Conservation (phyloP, 805 yeast genomes). For the Saccharomycopsis malanga region DNA sequence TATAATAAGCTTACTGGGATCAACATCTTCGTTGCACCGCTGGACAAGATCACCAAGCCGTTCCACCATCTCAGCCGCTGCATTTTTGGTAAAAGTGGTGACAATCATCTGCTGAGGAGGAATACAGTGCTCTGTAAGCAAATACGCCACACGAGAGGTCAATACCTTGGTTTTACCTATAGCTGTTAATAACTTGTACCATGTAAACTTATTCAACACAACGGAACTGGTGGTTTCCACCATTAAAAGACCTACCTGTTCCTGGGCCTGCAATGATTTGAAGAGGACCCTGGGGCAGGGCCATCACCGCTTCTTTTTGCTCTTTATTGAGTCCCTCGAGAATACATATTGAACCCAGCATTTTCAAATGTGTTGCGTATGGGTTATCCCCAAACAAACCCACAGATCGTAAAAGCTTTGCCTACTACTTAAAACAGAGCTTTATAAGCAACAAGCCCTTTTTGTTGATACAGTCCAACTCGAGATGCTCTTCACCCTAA, state of each 20-base stretch:
- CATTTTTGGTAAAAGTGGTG: slow-evolving; percentile 89
- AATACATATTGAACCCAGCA: no score
- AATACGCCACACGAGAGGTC: slow-evolving; percentile 68
- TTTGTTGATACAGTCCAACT: no score
- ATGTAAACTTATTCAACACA: no score
- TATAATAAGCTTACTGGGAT: slow-evolving; percentile 44
- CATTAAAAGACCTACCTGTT: slow-evolving; percentile 34
- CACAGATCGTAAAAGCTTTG: no score
- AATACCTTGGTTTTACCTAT: slow-evolving; percentile 79
- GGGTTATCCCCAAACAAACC: no score
- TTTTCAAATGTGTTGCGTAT: no score
- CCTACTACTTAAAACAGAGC: no score
- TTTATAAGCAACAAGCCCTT: no score
- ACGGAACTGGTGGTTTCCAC: not conserved
- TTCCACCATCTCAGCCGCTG: slow-evolving; percentile 77
- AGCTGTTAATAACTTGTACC: slow-evolving; percentile 32
- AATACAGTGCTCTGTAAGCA: slow-evolving; percentile 44
- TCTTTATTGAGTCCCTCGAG: slow-evolving; percentile 30
- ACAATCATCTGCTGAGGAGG: slow-evolving; percentile 64
- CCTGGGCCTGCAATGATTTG: slow-evolving; percentile 64
- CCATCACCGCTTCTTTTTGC: slow-evolving; percentile 40
- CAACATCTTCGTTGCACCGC: slow-evolving; percentile 28
- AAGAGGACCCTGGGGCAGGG: slow-evolving; percentile 34
- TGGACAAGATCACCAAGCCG: slow-evolving; percentile 40
- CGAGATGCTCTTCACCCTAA: no score